These are phyloP conservation scores for Gossypium longicalyx DNA, from an alignment of 345 rosid species.

Conservation along the genomic window DNA sequence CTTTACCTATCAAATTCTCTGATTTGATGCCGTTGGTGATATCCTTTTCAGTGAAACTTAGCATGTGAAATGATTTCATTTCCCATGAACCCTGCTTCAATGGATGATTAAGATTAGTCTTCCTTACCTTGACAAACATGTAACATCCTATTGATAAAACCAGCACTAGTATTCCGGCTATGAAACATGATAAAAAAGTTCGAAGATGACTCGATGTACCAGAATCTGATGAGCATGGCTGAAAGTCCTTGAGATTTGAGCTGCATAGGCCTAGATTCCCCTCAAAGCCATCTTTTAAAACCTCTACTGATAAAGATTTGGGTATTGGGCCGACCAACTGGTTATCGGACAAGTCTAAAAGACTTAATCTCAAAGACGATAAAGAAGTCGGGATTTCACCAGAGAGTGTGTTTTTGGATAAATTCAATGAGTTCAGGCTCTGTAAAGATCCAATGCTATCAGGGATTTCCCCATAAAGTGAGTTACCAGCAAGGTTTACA, in stretches of 20 bases:
- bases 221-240: conserved; percentile 35
- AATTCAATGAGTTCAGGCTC: conserved; percentile 57
- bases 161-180: conserved; percentile 36
- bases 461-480: conserved; percentile 58
- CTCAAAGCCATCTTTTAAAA: conserved; percentile 41
- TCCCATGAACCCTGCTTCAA: conserved; percentile 47
- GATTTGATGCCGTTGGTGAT: conserved; percentile 50
- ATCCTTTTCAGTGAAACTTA: conserved; percentile 57
- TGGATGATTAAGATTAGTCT: conserved; percentile 24
- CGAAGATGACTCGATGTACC: conserved; percentile 20
- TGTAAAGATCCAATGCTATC: conserved; percentile 41
- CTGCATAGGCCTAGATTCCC: conserved; percentile 34
- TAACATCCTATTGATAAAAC: conserved; percentile 28
- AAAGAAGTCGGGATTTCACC: conserved; percentile 57
- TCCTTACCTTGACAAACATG: conserved; percentile 33
- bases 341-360: conserved; percentile 72
- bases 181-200: conserved; percentile 34
- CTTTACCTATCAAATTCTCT: conserved; percentile 73
- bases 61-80: conserved; percentile 52
- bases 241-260: conserved; percentile 27
- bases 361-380: conserved; percentile 51
- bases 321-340: conserved; percentile 57
- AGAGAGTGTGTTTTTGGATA: conserved; percentile 58
- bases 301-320: conserved; percentile 31
- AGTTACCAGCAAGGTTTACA: conserved; percentile 56